Evolutionary conservation across 441 rosid species (phyloP).

Genomic region (Manihot esculenta): DNA sequence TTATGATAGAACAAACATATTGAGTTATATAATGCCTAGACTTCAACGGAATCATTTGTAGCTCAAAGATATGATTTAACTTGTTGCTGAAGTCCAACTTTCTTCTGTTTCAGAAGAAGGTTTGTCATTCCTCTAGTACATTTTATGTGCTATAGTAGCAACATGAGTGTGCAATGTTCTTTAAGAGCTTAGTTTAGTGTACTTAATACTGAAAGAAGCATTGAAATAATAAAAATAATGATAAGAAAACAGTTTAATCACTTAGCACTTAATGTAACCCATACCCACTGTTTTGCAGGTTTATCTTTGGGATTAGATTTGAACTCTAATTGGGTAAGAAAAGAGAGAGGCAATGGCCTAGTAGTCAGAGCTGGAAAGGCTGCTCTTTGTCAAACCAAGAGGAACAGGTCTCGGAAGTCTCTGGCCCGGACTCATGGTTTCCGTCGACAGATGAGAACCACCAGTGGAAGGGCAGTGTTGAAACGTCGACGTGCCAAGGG

Average conservation of each 20-base stretch:
- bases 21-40: not conserved
- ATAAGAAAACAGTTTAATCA: not conserved
- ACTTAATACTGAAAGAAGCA: not conserved
- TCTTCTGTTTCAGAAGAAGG: not conserved
- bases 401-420: conserved; percentile 88
- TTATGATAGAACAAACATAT: not conserved
- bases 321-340: conserved; percentile 34
- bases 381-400: conserved; percentile 80
- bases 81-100: not conserved
- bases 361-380: conserved; percentile 91
- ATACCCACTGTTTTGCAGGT: conserved; percentile 36
- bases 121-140: not conserved
- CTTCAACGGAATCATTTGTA: not conserved
- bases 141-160: not conserved
- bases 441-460: conserved; percentile 82
- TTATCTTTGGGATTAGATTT: conserved; percentile 57
- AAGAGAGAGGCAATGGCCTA: conserved; percentile 47
- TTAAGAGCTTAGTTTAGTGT: no score
- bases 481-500: conserved; percentile 92
- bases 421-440: conserved; percentile 89
- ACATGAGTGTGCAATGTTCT: not conserved
- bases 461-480: conserved; percentile 76
- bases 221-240: not conserved
- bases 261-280: not conserved
- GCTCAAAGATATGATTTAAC: not conserved